Evolutionary conservation across 495 filamentous ascomycete genomes (phyloP), one percentile per base, ranked within the genome.

Genomic region (Sphaerosporella brunnea): DNA sequence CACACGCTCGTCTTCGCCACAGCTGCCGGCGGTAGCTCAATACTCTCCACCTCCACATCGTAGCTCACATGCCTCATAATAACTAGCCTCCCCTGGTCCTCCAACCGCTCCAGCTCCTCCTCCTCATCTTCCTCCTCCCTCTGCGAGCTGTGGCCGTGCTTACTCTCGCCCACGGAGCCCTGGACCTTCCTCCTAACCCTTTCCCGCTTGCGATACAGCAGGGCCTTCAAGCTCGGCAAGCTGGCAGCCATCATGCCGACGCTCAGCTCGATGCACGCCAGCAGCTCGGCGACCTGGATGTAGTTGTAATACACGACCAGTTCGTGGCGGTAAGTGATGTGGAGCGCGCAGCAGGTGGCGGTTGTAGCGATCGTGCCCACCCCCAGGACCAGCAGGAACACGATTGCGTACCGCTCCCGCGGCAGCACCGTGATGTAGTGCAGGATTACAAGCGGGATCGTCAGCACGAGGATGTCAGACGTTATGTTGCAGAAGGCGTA

Each of bases 401-500:
- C n/a, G 19, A 48, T 39, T 20, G 34, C 45, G 32, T 39, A 39
- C 1, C 19, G 15, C 21, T 37, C 45, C 1, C 45, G 45, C 34
- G 32, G 32, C 2, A 16, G 35, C n/a, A 39, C 36, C 1, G 30
- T n/a, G 2, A 39, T 39, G 15, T 39, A 32, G n/a, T 32, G 35
- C 18, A 48, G 35, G 13, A 48, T 37, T 15, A 48, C 11, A 4
- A 48, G 15, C 9, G 45, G 45, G 34, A 32, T 48, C 9, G 16
- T 15, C 3, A 48, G 21, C 7, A 48, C 36, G 19, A 38, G 23
- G 9, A 48, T 37, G 18, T 39, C 32, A 35, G 45, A 48, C 15
- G 45, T 48, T 18, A 48, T 48, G 18, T 48, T 48, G 10, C 16
- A n/a, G 35, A 48, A 38, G 9, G 35, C 45, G 15, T 48, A 38